Conservation (phyloP, 768 basidiomycete genomes). For the Udeniomyces megalosporus region DNA sequence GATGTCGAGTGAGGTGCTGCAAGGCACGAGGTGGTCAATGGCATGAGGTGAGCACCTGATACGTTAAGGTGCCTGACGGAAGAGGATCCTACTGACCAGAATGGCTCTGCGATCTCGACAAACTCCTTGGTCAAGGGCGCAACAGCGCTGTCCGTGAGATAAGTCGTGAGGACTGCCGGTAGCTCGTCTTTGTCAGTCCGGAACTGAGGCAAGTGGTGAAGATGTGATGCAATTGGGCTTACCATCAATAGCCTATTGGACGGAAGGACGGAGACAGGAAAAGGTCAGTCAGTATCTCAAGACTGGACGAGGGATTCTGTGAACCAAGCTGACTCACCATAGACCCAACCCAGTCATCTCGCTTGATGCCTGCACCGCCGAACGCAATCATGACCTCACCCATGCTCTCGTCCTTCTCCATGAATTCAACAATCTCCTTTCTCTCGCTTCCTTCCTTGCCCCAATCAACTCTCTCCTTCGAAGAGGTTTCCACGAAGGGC, state of each 20-base stretch:
- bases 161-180: conserved; percentile 57
- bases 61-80: conserved; percentile 3
- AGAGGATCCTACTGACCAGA: conserved; percentile 40
- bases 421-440: conserved; percentile 68
- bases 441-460: conserved; percentile 31
- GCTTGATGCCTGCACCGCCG: background rate
- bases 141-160: conserved; percentile 53
- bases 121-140: conserved; percentile 54
- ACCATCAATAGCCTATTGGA: conserved; percentile 6
- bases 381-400: conserved; percentile 52
- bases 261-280: background rate
- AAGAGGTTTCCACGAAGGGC: conserved; percentile 79
- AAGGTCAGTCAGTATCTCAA: background rate
- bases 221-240: background rate
- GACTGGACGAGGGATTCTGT: too few relatives aligned
- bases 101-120: conserved; percentile 74
- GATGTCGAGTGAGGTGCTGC: conserved; percentile 57
- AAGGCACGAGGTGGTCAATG: too few relatives aligned
- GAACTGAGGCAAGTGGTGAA: background rate
- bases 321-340: background rate
- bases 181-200: too few relatives aligned
- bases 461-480: conserved; percentile 45
- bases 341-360: conserved; percentile 4
- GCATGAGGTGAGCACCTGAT: background rate
- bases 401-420: conserved; percentile 79